Base-by-base conservation (phyloP, 1,284 basidiomycete genomes). In the Coriolopsis trogii region DNA sequence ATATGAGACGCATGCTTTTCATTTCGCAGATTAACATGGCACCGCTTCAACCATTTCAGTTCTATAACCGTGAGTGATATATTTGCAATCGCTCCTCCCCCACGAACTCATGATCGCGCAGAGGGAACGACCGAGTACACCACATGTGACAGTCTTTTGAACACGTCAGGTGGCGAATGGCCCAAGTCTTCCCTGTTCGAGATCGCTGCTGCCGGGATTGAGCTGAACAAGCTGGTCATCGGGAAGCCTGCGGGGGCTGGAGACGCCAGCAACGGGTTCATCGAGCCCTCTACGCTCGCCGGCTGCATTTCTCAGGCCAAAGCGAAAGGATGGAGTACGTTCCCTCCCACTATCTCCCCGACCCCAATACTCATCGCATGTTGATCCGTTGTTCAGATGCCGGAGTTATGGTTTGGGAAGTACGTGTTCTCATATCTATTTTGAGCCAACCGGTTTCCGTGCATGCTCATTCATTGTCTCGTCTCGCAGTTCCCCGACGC, bases 201-300 rank as follows among this genome's bases (percentile, higher is more conserved):
- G 65, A 87, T 88, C 58, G 73, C 78, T 9, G 73, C 74, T 4
- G 77, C 70, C 40, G 82, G 82, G 30, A 75, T 87, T 5, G 62
- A 73, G 3, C 63, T 82, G 33, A 64, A 73, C 63, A 78, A 79
- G 67, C 62, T 78, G 33, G 77, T 82, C 47, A 82, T 88, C 49
- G 86, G 86, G 4, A 88, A 88, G 68, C 85, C 85, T 0, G 84
- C 73, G 0, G 73, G 66, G 4, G 48, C 53, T 6, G 64, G 72
- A 7, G 82, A 84, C 61, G 84, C 84, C 3, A 74, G 49, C 58
- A 85, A 77, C 56, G 86, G 86, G 4, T 85, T 73, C 62, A 83
- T 87, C 49, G 66, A 65, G 20, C 69, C 84, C 3, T 61, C 70
- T 0, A 77, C 76, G 0, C 72, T 87, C 12, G 82, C 84, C 10